Base-by-base conservation (phyloP, 148 eudicot genomes). In the Arctostaphylos glauca region DNA sequence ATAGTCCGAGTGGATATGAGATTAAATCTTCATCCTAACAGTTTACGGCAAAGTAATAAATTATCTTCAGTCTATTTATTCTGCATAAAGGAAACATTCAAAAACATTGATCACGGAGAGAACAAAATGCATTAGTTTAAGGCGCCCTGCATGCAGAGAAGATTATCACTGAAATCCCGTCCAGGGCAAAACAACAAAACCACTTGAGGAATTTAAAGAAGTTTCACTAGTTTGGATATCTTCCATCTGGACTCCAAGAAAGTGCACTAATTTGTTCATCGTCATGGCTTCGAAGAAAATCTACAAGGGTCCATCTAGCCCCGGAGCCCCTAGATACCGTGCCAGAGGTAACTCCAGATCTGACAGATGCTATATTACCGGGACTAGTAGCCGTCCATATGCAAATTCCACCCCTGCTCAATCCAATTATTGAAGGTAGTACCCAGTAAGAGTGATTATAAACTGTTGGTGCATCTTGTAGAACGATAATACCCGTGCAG, bases 221-320 rank as follows among this genome's bases (percentile, higher is more conserved):
- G 23, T 38, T 38, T 31, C 43, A 74, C 46, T 10, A 59, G 7
- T 53, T 73, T 83, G 99, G 99, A 96, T 96, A 97, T 95, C 98
- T 92, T 88, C 99, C 99, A 91, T 97, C 94, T 77, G 99, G 99
- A 84, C 99, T 94, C 98, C 99, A 97, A 25, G 98, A 93, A 78
- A 97, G 94, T 58, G 99, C 94, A 86, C 87, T 94, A 60, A 91
- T 95, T 87, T 91, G 94, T 86, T 93, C 97, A 86, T 87, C 89
- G 85, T 87, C 88, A 44, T 74, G 88, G 85, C 97, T 91, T 86
- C 85, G 92, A 44, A 97, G 95, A 89, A 92, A 93, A 88, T 97
- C 99, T 72, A 97, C 97, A 67, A 93, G 86, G 81, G 94, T 92
- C 99, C 99, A 97, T 87, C 95, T 84, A 81, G 85, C 87, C 49